Conservation (phyloP, 331 rosid genomes). For the Erythrophleum ivorense region DNA sequence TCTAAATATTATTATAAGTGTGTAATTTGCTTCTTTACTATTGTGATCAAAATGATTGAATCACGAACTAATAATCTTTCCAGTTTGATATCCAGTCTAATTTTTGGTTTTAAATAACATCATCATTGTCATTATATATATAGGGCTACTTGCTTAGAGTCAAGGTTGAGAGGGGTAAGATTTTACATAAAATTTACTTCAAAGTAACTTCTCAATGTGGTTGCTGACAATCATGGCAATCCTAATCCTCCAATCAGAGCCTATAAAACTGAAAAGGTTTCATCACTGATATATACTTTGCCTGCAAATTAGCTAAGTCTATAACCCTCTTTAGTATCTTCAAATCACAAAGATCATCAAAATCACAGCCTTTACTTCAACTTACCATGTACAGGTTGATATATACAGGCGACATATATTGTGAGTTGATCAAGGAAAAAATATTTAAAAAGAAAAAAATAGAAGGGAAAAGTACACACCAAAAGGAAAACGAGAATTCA, state of each 20-base stretch:
- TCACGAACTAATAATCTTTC: background rate
- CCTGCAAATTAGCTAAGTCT: background rate
- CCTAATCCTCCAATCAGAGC: background rate
- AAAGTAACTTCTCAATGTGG: background rate
- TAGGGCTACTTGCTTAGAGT: too few species aligned
- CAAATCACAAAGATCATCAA: constrained; percentile 7
- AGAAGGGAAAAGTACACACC: background rate
- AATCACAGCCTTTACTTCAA: constrained; percentile 16
- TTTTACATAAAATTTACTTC: background rate
- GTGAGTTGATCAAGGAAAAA: background rate
- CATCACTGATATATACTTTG: too few species aligned
- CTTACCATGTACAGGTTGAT: background rate
- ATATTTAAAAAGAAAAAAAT: background rate
- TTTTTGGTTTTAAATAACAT: background rate
- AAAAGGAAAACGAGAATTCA: constrained; percentile 31
- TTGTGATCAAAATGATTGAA: background rate
- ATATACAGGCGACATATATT: background rate
- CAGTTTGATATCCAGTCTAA: background rate
- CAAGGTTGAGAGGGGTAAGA: too few species aligned
- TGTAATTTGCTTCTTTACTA: too few species aligned
- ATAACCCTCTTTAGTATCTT: background rate
- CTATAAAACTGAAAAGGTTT: too few species aligned
- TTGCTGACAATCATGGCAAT: background rate
- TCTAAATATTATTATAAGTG: too few species aligned
- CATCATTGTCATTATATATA: too few species aligned